Base-by-base conservation (phyloP, 371 early-diverging fungal species). In the Coemansia sp. region DNA sequence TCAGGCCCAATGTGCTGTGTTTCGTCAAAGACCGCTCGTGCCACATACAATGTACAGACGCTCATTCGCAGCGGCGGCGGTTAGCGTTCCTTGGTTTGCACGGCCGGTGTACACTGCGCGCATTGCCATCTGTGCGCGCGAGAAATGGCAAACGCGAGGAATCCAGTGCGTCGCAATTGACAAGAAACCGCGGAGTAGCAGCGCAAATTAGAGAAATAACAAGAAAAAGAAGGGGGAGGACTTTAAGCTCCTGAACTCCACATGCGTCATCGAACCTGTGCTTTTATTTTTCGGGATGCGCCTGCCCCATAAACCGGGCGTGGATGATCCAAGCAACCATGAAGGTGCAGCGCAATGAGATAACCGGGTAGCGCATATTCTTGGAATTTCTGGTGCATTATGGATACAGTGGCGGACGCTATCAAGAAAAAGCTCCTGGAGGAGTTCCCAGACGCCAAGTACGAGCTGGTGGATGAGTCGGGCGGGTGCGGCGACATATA, bases 401-500 rank as follows among this genome's bases (percentile, higher is more conserved):
- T 47, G 47, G 3, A n/a, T 20, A 16, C 47, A 2, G 20, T 51
- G n/a, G 13, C 52, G 5, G 52, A 51, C 4, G 34, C 14, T 32
- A 39, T 38, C 6, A 31, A 55, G 32, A 9, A 16, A 26, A 68
- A 55, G 31, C 20, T 34, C 2, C 35, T 34, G 39, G 20, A 14
- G 2, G 35, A 13, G 13, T 45, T 62, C 20, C 9, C 53, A 13
- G 49, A 32, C 5, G 47, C 54, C 20, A 35, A 62, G 11, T 48
- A 78, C 32, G 31, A 48, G 7, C 53, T 79, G 11, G 55, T 31
- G 8, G 78, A 78, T 34, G 39, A 45, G 4, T 63, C 73, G 9
- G 68, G 76, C 26, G 79, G 79, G 7, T 77, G 78, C 43, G 78
- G 78, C 14, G 38, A 35, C 38, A 63, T 63, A 60, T 79, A 65